Conservation (phyloP, 2,329 filamentous ascomycete species). For the Beauveria scarabaeidicola region DNA sequence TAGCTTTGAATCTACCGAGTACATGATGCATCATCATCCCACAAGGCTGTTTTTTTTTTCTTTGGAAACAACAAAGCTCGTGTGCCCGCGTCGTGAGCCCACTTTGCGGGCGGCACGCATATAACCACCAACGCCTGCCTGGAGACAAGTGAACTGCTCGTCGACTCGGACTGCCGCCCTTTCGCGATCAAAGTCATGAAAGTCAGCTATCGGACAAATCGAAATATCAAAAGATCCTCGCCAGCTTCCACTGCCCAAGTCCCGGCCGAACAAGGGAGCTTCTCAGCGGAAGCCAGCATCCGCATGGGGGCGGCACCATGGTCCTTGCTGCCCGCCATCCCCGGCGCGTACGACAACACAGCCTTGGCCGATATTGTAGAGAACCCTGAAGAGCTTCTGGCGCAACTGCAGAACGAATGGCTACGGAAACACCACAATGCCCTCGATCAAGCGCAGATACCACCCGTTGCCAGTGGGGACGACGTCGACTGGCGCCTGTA, state of each 20-base stretch:
- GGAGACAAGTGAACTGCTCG: neutral
- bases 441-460: neutral
- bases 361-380: constrained; percentile 2
- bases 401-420: constrained; percentile 13
- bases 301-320: neutral
- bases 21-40: neutral
- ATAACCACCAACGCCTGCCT: neutral
- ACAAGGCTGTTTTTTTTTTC: constrained; percentile 10
- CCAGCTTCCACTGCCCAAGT: neutral
- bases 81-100: constrained; percentile 1
- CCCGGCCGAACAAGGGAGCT: neutral
- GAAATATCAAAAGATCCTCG: neutral
- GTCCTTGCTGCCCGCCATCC: neutral
- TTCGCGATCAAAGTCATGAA: constrained; percentile 5
- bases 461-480: neutral
- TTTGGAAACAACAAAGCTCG: neutral
- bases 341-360: constrained; percentile 2
- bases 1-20: neutral
- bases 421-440: constrained; percentile 13
- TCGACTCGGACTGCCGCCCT: neutral
- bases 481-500: constrained; percentile 38
- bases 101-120: neutral
- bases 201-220: neutral
- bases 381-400: constrained; percentile 12
- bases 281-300: neutral